Percentiles rank a stretch among this genome's conserved stretches.
phyloP scores from a whole-genome alignment of 805 yeast genomes.

The Diddensiella transvaalensis region DNA sequence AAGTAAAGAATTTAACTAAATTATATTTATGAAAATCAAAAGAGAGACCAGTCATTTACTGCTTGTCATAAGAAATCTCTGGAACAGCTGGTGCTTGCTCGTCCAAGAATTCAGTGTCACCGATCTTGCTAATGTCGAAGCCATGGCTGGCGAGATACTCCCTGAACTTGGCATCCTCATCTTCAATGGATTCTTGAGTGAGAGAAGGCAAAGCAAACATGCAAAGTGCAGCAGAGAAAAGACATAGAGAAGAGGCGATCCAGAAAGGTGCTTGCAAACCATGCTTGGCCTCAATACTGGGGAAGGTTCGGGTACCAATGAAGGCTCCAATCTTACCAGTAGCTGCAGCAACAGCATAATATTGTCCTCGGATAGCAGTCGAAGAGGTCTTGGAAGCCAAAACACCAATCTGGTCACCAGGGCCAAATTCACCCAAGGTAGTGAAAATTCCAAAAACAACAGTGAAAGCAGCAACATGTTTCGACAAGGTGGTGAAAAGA shows the following conservation, averaged over 20 bases:
- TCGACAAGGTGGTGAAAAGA: conserved; percentile 49
- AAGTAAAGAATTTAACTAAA: too few species aligned
- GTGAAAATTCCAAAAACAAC: conserved; percentile 86
- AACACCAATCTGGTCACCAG: conserved; percentile 88
- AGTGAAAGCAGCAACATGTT: conserved; percentile 71
- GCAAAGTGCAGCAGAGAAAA: conserved; percentile 66
- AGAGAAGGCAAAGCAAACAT: conserved; percentile 73
- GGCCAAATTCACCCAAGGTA: conserved; percentile 89
- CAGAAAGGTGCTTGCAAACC: conserved; percentile 76
- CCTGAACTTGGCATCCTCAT: conserved; percentile 71
- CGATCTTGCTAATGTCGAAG: conserved; percentile 63
- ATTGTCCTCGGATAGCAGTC: conserved; percentile 84
- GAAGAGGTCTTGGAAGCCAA: conserved; percentile 84
- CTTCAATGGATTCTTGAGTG: conserved; percentile 75
- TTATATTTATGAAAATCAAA: too few species aligned
- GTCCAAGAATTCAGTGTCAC: conserved; percentile 29
- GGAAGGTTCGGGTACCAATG: conserved; percentile 85
- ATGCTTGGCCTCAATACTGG: conserved; percentile 62
- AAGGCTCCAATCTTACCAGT: conserved; percentile 91
- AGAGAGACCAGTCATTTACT: too few species aligned
- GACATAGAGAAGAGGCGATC: conserved; percentile 72
- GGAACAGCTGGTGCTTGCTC: too few species aligned
- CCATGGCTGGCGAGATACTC: conserved; percentile 65
- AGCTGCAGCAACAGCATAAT: conserved; percentile 90
- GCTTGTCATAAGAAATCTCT: too few species aligned